phyloP scores from a whole-genome alignment of 2,329 filamentous ascomycete genomes.

The Talaromyces amestolkiae region DNA sequence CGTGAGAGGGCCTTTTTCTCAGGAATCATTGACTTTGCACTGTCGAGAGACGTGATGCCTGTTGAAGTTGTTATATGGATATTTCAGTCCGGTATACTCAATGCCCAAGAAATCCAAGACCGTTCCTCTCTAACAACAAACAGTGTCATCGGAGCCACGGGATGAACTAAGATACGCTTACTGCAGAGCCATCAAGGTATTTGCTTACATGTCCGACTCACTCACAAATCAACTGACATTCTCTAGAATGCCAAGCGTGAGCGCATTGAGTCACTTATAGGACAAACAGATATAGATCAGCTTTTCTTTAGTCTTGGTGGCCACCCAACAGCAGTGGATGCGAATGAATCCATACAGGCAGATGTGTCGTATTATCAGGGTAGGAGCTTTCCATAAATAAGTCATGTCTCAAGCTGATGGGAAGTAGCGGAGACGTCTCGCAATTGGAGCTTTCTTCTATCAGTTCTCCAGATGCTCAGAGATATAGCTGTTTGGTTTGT shows the following conservation, averaged over 20 bases:
- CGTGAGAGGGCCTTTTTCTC: slow-evolving; percentile 61
- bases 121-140: slow-evolving; percentile 17
- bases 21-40: slow-evolving; percentile 59
- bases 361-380: slow-evolving; percentile 21
- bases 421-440: slow-evolving; percentile 18
- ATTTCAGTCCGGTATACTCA: slow-evolving; percentile 34
- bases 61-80: slow-evolving; percentile 68
- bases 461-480: slow-evolving; percentile 34
- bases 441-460: slow-evolving; percentile 30
- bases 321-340: slow-evolving; percentile 44
- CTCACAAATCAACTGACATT: neutral
- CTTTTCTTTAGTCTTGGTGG: slow-evolving; percentile 63
- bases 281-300: slow-evolving; percentile 40
- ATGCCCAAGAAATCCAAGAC: neutral
- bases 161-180: slow-evolving; percentile 61
- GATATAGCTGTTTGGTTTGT: slow-evolving; percentile 33
- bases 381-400: neutral
- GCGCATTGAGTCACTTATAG: slow-evolving; percentile 39
- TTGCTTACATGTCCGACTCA: neutral
- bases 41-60: slow-evolving; percentile 51
- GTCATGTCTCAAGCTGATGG: neutral
- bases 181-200: slow-evolving; percentile 52
- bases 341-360: slow-evolving; percentile 30
- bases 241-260: slow-evolving; percentile 28
- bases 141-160: slow-evolving; percentile 55